Conservation (phyloP, 257 asterid genomes). For the Ehretia macrophylla region DNA sequence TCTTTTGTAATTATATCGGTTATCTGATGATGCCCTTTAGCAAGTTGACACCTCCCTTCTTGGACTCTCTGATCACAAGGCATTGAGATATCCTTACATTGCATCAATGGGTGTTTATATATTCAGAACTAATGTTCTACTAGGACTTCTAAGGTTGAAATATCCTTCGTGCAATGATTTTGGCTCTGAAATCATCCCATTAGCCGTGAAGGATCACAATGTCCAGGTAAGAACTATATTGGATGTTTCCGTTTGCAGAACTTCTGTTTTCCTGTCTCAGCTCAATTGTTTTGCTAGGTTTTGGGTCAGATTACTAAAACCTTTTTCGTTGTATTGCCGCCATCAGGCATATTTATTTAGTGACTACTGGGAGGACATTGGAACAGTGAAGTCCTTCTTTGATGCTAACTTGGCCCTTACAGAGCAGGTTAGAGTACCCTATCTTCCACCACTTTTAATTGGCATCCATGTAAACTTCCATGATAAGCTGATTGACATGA, state of each 20-base stretch:
- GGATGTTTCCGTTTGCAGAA: background rate
- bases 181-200: slow-evolving; percentile 94
- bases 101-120: slow-evolving; percentile 99
- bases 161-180: slow-evolving; percentile 89
- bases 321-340: slow-evolving; percentile 12
- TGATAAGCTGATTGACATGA: too few species aligned
- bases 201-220: slow-evolving; percentile 75
- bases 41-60: slow-evolving; percentile 80
- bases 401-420: slow-evolving; percentile 94
- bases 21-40: slow-evolving; percentile 40
- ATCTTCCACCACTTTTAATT: background rate
- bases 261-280: background rate
- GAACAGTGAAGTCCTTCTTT: slow-evolving; percentile 82
- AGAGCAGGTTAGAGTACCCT: slow-evolving; percentile 51
- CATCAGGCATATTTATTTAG: slow-evolving; percentile 71
- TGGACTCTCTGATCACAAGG: slow-evolving; percentile 70
- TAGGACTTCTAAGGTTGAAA: slow-evolving; percentile 51
- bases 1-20: slow-evolving; percentile 2
- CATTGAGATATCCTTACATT: slow-evolving; percentile 56
- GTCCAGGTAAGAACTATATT: slow-evolving; percentile 58
- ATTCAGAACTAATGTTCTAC: slow-evolving; percentile 69
- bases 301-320: background rate
- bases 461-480: too few species aligned
- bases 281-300: background rate
- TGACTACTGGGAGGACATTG: slow-evolving; percentile 98